Percentiles rank a stretch among this genome's conserved stretches.
These are phyloP conservation scores for Neofusicoccum ribis DNA, from an alignment of 2,329 filamentous ascomycete genomes.

Conservation along the genomic window DNA sequence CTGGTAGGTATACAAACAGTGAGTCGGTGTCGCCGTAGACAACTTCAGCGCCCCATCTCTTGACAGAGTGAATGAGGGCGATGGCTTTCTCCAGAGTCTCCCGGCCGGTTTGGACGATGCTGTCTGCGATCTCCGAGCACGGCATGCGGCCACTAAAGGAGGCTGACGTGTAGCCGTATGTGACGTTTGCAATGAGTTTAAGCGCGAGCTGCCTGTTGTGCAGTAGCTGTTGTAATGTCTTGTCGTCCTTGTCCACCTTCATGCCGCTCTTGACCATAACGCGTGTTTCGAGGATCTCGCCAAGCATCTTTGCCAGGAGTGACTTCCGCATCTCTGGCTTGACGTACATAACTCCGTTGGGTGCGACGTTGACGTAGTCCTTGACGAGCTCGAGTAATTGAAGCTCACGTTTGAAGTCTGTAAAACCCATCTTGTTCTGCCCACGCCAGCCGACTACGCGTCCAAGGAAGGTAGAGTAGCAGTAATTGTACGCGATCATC, in stretches of 20 bases:
- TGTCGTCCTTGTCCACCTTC: constrained; percentile 90
- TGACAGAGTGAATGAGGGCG: constrained; percentile 83
- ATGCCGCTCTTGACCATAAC: constrained; percentile 98
- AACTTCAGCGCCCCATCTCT: constrained; percentile 89
- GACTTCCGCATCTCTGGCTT: constrained; percentile 85
- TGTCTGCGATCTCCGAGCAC: constrained; percentile 95
- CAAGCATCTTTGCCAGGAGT: constrained; percentile 91
- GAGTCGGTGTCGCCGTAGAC: constrained; percentile 98
- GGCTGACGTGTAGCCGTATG: constrained; percentile 95
- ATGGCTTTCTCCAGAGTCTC: constrained; percentile 95
- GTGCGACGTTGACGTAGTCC: constrained; percentile 86
- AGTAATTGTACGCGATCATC: constrained; percentile 99
- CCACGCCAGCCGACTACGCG: constrained; percentile 86
- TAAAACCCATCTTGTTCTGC: constrained; percentile 90
- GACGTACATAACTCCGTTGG: constrained; percentile 95
- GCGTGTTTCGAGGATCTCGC: constrained; percentile 90
- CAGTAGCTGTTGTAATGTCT: constrained; percentile 76
- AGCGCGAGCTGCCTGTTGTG: constrained; percentile 93
- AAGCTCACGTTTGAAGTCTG: constrained; percentile 76
- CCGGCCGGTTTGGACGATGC: constrained; percentile 92
- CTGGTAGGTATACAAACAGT: constrained; percentile 85
- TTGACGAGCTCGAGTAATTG: constrained; percentile 75
- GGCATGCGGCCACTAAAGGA: constrained; percentile 98
- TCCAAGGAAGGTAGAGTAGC: constrained; percentile 94
- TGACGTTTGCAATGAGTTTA: constrained; percentile 97